Evolutionary conservation across 352 stramenopile genomes (phyloP), one percentile per base, ranked within the genome.

Genomic region (Globisporangium solare): DNA sequence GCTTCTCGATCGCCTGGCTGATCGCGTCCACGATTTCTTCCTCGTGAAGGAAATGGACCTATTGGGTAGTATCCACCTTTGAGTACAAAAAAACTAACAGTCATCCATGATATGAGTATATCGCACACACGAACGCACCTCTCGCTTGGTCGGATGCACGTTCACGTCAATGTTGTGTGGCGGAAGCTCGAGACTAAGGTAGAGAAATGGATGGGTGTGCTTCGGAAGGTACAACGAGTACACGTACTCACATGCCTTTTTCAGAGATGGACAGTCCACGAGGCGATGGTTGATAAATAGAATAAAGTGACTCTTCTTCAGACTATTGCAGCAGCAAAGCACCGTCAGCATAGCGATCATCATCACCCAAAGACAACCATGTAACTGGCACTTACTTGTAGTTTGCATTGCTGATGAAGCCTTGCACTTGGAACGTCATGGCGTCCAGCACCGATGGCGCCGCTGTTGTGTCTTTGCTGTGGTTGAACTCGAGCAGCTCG

Each of bases 241-340:
- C 3, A 98, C 80, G 43, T 93, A 93, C 71, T 99, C 95, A 54
- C 98, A 86, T 15, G 92, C 84, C 45, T 89, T 77, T 60, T 97
- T 97, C 31, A 99, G 79, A 48, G 80, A 71, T 46, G 78, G 56
- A 49, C 87, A 98, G 32, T 99, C 90, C 12, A 99, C 96, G 13
- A 99, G 75, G 11, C 97, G 89, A 52, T 98, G 74, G 73, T 99
- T 99, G 63, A 99, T 97, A 68, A 99, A 99, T 13, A 99, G 63
- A 41, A 99, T 83, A 47, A 94, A 95, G 27, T 82, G 76, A 53
- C 69, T 89, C 62, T 89, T 91, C 61, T 87, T 88, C 27, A 91
- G 52, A 58, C 85, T 95, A 35, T 11, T 35, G 2, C 27, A 35
- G 27, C 27, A 35, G 27, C 27, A 35, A 35, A 35, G 5, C 27